These are phyloP conservation scores for Candida corydali DNA, from an alignment of 805 yeast species.

Conservation along the genomic window DNA sequence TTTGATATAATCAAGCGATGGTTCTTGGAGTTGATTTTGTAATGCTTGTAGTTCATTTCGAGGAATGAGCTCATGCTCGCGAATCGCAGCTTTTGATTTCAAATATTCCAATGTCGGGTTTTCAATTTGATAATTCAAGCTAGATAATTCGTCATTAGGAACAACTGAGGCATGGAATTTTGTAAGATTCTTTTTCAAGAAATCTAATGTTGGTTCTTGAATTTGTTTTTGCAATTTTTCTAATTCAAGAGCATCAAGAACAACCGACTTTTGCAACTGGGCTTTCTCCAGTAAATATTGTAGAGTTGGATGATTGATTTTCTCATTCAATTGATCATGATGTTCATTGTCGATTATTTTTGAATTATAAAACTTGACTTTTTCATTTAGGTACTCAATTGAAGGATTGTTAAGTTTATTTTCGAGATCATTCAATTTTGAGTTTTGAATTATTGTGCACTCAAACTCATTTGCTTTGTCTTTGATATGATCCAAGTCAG, in stretches of 20 bases:
- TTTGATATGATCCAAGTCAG: conserved; percentile 19
- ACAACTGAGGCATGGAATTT: neutral
- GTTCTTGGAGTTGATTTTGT: conserved; percentile 16
- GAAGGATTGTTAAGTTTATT: conserved; percentile 17
- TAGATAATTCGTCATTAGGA: conserved; percentile 11
- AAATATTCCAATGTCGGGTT: conserved; percentile 17
- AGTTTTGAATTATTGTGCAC: conserved; percentile 11
- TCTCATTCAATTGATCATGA: conserved; percentile 1
- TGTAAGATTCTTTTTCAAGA: conserved; percentile 16
- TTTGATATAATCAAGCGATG: conserved; percentile 20
- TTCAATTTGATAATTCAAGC: conserved; percentile 19
- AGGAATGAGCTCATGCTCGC: conserved; percentile 23
- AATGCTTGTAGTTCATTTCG: conserved; percentile 2
- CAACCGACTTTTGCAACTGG: conserved; percentile 11
- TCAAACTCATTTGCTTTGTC: conserved; percentile 18
- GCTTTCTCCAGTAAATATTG: conserved; percentile 21
- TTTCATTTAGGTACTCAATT: conserved; percentile 20
- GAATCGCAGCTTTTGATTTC: conserved; percentile 15
- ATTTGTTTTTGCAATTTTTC: conserved; percentile 11
- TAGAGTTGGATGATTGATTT: conserved; percentile 17
- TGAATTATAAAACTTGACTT: conserved; percentile 14
- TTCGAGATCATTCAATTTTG: conserved; percentile 13
- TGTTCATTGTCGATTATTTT: neutral
- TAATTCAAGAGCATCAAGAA: neutral
- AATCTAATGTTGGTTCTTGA: conserved; percentile 21